Base-by-base conservation (phyloP, 2,329 filamentous ascomycete genomes). In the Cordyceps fumosorosea region DNA sequence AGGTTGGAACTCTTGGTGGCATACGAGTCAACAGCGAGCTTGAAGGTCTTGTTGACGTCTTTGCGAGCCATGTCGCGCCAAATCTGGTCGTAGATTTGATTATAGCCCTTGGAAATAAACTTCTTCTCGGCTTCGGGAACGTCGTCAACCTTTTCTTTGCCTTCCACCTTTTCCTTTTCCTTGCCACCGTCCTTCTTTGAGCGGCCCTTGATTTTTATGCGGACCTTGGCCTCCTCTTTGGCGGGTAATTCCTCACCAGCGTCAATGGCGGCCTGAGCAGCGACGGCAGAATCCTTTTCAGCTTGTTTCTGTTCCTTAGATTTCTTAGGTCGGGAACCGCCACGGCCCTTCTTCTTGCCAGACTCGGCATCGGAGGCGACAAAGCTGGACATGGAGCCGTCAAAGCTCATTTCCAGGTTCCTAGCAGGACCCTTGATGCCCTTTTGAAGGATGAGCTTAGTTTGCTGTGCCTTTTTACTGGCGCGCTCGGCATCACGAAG, bases 1-100 rank as follows among this genome's bases (percentile, higher is more conserved):
- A 96, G 84, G 69, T 99, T 99, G n/a, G 93, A 96, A 59, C 90
- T 85, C 72, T 96, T 96, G 44, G 89, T 96, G 10, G 87, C 84
- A 63, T 93, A 87, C 0, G 93, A 97, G 67, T 91, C 89, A 62
- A 88, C 86, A 62, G 96, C 96, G 72, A 97, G 83, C 67, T 95
- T 91, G 73, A 87, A 92, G 0, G 96, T 90, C 78, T 97, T 98
- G 70, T 89, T 90, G 64, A 97, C 89, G 73, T 96, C 92, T 73
- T 96, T 96, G 64, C 91, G 87, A 2, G 93, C 91, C 69, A 99
- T 86, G 71, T 99, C 95, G 66, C 93, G 89, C 88, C 91, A 96
- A 67, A 98, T 98, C 74, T 97, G 92, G 70, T 96, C 93, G 74
- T 97, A 97, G 63, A 99, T 93, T 74, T 96, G 93, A 70, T 96